These are phyloP conservation scores for Colletotrichum australisinense DNA, from an alignment of 2,329 filamentous ascomycete species.

Conservation along the genomic window DNA sequence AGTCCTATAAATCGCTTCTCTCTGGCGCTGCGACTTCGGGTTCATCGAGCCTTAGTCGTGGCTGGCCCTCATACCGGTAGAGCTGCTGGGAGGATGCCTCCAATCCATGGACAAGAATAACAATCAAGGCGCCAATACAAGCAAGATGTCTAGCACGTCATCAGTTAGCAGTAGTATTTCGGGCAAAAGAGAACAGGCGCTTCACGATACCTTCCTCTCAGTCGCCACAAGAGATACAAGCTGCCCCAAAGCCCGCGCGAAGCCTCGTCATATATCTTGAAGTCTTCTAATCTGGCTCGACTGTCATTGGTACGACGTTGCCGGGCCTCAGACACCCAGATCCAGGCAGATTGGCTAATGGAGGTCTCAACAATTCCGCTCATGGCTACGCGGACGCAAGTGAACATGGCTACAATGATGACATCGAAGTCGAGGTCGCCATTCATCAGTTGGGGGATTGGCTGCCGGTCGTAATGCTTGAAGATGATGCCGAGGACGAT, in stretches of 20 bases:
- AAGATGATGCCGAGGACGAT: slow-evolving; percentile 44
- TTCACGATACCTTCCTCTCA: slow-evolving; percentile 46
- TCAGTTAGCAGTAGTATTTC: not conserved
- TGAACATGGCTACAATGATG: slow-evolving; percentile 50
- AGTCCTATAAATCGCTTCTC: slow-evolving; percentile 50
- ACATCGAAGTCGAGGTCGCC: slow-evolving; percentile 47
- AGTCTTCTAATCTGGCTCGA: slow-evolving; percentile 49
- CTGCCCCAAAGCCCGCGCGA: slow-evolving; percentile 50
- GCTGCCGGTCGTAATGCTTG: slow-evolving; percentile 43
- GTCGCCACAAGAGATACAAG: slow-evolving; percentile 47
- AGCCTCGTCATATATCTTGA: slow-evolving; percentile 52
- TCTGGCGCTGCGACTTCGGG: slow-evolving; percentile 42
- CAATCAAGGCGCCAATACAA: slow-evolving; percentile 50
- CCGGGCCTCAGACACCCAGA: slow-evolving; percentile 51
- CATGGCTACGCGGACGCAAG: slow-evolving; percentile 48
- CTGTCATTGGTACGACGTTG: slow-evolving; percentile 42
- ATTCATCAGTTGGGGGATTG: slow-evolving; percentile 43
- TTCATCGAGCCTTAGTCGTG: slow-evolving; percentile 35
- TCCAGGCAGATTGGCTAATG: slow-evolving; percentile 52
- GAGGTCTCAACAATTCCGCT: slow-evolving; percentile 49
- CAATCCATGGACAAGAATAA: slow-evolving; percentile 49
- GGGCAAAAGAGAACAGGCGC: no score
- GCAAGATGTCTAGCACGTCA: slow-evolving; percentile 45
- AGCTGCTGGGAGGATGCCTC: slow-evolving; percentile 54
- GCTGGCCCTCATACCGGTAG: slow-evolving; percentile 45